Percentiles rank a stretch among this genome's conserved stretches.
These are phyloP conservation scores for Candida wancherniae DNA, from an alignment of 805 yeast genomes.

Conservation along the genomic window DNA sequence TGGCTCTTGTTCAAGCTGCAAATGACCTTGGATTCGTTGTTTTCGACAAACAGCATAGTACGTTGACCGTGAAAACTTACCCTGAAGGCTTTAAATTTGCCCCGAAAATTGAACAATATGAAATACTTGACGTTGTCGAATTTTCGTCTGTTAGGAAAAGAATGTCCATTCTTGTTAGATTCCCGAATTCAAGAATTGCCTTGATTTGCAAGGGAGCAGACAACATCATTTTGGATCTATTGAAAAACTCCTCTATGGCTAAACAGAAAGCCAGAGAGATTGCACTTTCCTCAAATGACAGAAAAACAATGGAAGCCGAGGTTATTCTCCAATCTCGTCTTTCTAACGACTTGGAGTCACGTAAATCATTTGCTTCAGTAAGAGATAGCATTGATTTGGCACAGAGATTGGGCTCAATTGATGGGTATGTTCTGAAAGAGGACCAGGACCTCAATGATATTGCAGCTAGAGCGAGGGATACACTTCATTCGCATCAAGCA, in stretches of 20 bases:
- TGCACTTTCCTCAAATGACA: slow-evolving; percentile 47
- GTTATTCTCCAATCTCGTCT: slow-evolving; percentile 53
- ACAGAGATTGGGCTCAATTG: slow-evolving; percentile 40
- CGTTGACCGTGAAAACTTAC: slow-evolving; percentile 65
- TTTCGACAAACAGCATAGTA: slow-evolving; percentile 56
- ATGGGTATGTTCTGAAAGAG: slow-evolving; percentile 44
- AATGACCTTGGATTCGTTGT: slow-evolving; percentile 92
- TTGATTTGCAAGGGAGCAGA: slow-evolving; percentile 95
- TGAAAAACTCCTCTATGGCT: slow-evolving; percentile 58
- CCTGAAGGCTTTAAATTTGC: slow-evolving; percentile 73
- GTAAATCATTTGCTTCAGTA: slow-evolving; percentile 30
- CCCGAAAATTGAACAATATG: slow-evolving; percentile 64
- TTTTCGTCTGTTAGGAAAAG: slow-evolving; percentile 85
- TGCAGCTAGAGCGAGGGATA: slow-evolving; percentile 48
- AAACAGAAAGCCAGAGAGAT: slow-evolving; percentile 61
- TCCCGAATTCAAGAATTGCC: slow-evolving; percentile 73
- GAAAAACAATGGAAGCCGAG: slow-evolving; percentile 78
- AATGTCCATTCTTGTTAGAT: slow-evolving; percentile 81
- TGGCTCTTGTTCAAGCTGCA: slow-evolving; percentile 91
- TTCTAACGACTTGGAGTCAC: slow-evolving; percentile 31
- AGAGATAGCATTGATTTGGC: slow-evolving; percentile 21
- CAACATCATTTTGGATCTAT: slow-evolving; percentile 73
- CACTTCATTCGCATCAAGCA: slow-evolving; percentile 56
- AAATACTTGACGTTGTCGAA: slow-evolving; percentile 75
- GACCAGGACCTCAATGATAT: slow-evolving; percentile 52